phyloP scores from a whole-genome alignment of 164 flowering plant species.

The Tetrastigma voinierianum region DNA sequence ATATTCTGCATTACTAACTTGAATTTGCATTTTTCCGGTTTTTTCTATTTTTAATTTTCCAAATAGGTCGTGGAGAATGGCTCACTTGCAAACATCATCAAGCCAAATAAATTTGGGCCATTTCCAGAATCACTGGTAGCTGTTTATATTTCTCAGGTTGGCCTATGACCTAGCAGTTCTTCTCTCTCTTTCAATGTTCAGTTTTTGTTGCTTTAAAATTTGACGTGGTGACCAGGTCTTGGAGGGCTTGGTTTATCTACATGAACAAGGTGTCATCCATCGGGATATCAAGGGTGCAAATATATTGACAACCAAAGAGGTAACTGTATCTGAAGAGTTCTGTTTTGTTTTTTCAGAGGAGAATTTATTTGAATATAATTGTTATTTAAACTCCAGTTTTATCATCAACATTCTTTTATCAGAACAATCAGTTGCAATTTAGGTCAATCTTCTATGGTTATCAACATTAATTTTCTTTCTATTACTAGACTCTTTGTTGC shows the following conservation, averaged over 20 bases:
- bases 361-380: not conserved
- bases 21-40: not conserved
- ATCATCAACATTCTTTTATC: not conserved
- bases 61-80: conserved; percentile 96
- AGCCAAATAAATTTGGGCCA: conserved; percentile 99
- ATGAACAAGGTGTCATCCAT: conserved; percentile 99
- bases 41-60: no score
- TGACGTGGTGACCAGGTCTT: conserved; percentile 53
- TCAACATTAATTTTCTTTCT: no score
- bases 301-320: conserved; percentile 97
- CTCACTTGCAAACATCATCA: conserved; percentile 96
- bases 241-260: conserved; percentile 96
- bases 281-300: conserved; percentile 99
- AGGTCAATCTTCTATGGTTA: no score
- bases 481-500: no score
- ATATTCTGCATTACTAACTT: not conserved
- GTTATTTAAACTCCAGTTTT: not conserved
- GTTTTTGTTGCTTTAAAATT: conserved; percentile 1
- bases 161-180: conserved; percentile 5
- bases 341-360: not conserved
- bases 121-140: conserved; percentile 96
- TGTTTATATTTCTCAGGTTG: conserved; percentile 95
- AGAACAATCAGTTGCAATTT: no score
- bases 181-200: not conserved
- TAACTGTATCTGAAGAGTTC: conserved; percentile 13